Conservation (phyloP, 495 filamentous ascomycete genomes). For the Chaetomidium leptoderma region DNA sequence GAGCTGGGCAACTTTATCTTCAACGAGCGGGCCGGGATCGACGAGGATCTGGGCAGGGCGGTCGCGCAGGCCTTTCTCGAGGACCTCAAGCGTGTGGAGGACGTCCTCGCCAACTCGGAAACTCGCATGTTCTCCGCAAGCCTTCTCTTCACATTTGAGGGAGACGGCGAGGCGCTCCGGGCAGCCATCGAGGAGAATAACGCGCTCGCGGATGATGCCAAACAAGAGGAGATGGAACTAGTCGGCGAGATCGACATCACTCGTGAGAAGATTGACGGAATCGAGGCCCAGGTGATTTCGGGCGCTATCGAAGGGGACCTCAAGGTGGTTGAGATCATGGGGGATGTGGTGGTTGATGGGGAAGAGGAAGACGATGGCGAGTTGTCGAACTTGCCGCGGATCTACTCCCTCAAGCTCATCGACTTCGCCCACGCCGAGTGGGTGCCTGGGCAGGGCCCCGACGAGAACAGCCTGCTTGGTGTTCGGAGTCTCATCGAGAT, state of each 20-base stretch:
- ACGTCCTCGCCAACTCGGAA: constrained; percentile 67
- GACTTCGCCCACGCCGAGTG: constrained; percentile 94
- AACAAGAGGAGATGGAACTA: constrained; percentile 10
- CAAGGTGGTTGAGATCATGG: constrained; percentile 24
- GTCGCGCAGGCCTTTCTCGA: constrained; percentile 60
- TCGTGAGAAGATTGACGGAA: constrained; percentile 24
- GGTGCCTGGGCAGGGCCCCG: constrained; percentile 78
- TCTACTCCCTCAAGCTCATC: constrained; percentile 82
- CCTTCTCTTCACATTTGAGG: constrained; percentile 88
- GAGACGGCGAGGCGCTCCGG: constrained; percentile 66
- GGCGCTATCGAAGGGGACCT: constrained; percentile 21
- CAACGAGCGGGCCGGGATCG: constrained; percentile 55
- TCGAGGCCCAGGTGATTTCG: background rate
- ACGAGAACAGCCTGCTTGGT: constrained; percentile 77
- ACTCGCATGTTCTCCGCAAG: constrained; percentile 93
- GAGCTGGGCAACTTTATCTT: constrained; percentile 75
- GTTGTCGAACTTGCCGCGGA: constrained; percentile 60
- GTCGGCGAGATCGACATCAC: constrained; percentile 19
- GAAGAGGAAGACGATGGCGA: constrained; percentile 66
- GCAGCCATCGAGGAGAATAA: constrained; percentile 61
- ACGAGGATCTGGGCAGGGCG: constrained; percentile 48
- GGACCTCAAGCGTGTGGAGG: constrained; percentile 61
- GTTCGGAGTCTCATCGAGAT: constrained; percentile 69
- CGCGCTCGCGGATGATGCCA: constrained; percentile 18
- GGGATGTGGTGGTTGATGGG: constrained; percentile 39